These are phyloP conservation scores for Lachnellula hyalina DNA, from an alignment of 2,329 filamentous ascomycete species.

Conservation along the genomic window DNA sequence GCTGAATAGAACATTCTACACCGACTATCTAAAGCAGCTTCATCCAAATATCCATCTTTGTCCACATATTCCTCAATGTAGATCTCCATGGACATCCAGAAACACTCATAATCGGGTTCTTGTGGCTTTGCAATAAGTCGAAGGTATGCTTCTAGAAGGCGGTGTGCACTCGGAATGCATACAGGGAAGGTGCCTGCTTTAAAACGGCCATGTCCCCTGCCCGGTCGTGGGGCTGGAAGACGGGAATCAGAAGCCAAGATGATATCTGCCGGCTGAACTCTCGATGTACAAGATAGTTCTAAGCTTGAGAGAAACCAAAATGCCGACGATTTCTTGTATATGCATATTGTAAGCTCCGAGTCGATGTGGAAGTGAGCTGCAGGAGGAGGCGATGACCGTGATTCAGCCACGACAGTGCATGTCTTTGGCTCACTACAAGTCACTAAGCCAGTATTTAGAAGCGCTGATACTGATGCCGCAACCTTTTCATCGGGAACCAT, in stretches of 20 bases:
- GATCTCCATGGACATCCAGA: not conserved
- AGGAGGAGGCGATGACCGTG: not conserved
- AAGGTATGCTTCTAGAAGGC: not conserved
- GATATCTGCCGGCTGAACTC: not conserved
- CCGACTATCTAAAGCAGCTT: not conserved
- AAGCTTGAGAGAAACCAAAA: not conserved
- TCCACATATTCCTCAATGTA: conserved; percentile 1
- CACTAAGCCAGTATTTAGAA: not conserved
- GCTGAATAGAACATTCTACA: not conserved
- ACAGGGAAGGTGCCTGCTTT: not conserved
- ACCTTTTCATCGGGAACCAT: not conserved
- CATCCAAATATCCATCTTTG: not conserved
- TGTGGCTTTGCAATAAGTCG: not conserved
- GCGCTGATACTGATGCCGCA: not conserved
- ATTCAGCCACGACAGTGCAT: not conserved
- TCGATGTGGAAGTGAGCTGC: not conserved
- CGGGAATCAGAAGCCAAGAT: not conserved
- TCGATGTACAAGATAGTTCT: not conserved
- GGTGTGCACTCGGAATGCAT: not conserved
- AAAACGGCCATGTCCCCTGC: not conserved
- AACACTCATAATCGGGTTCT: not conserved
- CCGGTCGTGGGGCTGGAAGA: not conserved
- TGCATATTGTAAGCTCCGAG: not conserved
- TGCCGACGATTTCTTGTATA: not conserved
- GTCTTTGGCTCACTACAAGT: not conserved